Conservation (phyloP, 306 rosid species). For the Styphnolobium japonicum region DNA sequence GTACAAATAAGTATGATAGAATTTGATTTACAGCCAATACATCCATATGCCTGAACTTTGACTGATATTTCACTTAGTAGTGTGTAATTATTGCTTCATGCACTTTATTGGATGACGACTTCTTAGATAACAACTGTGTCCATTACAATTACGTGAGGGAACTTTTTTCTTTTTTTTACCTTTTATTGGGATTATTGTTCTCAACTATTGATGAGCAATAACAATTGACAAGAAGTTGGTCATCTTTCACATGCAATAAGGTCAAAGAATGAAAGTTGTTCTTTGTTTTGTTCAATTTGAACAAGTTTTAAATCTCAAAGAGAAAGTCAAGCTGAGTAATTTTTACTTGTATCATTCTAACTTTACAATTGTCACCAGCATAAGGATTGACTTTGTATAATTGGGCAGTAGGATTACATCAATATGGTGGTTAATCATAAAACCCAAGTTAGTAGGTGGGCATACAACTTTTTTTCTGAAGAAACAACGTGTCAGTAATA, state of each 20-base stretch:
- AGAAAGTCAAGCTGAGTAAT: neutral
- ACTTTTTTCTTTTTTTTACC: neutral
- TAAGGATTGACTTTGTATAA: neutral
- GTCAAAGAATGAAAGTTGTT: neutral
- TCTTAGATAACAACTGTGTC: neutral
- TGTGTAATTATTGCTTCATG: neutral
- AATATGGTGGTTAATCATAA: slow-evolving; percentile 14
- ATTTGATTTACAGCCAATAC: neutral
- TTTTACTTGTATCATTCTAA: neutral
- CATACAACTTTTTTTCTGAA: neutral
- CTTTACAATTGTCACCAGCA: slow-evolving; percentile 1
- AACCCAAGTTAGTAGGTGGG: slow-evolving; percentile 10
- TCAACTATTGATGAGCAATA: neutral
- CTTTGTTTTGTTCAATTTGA: neutral
- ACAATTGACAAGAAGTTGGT: slow-evolving; percentile 6
- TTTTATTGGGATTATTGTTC: neutral
- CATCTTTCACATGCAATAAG: neutral
- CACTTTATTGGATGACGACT: neutral
- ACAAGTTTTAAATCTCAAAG: neutral
- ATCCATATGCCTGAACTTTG: neutral
- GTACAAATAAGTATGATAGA: neutral
- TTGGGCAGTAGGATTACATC: neutral
- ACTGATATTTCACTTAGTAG: neutral
- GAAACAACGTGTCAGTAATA: neutral
- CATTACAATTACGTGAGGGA: neutral